A percentile compares a stretch with the other conserved stretches of the same genome.
These are phyloP conservation scores for Corymbia citriodora DNA, from an alignment of 441 rosid genomes.

Conservation along the genomic window DNA sequence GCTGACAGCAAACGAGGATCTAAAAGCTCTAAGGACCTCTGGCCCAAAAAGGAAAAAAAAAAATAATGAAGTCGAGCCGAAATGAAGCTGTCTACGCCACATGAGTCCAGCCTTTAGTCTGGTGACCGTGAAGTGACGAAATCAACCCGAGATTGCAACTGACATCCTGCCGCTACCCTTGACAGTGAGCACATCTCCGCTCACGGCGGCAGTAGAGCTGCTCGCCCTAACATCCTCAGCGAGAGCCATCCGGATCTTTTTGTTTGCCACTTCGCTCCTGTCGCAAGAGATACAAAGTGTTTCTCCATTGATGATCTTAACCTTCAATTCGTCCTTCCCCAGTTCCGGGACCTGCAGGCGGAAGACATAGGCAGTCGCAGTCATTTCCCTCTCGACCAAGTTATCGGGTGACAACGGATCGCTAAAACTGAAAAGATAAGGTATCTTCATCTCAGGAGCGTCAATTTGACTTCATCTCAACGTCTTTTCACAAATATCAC, in stretches of 20 bases:
- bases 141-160: not conserved
- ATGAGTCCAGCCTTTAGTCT: too few species aligned
- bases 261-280: not conserved
- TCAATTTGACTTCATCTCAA: too few species aligned
- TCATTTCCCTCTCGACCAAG: not conserved
- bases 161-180: not conserved
- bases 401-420: too few species aligned
- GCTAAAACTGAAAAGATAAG: too few species aligned
- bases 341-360: not conserved
- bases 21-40: not conserved
- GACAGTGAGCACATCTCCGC: not conserved
- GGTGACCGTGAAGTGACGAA: not conserved
- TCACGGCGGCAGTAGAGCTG: not conserved
- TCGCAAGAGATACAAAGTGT: not conserved
- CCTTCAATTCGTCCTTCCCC: not conserved
- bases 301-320: not conserved
- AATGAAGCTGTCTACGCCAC: too few species aligned
- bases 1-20: not conserved
- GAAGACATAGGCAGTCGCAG: not conserved
- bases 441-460: too few species aligned
- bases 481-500: too few species aligned
- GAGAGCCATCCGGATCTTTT: not conserved
- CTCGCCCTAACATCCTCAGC: not conserved
- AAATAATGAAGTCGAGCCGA: too few species aligned
- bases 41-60: too few species aligned